Percentiles rank a stretch among this genome's conserved stretches.
Evolutionary conservation across 2,329 filamentous ascomycete genomes (phyloP).

Genomic region (Leptographium flavum): DNA sequence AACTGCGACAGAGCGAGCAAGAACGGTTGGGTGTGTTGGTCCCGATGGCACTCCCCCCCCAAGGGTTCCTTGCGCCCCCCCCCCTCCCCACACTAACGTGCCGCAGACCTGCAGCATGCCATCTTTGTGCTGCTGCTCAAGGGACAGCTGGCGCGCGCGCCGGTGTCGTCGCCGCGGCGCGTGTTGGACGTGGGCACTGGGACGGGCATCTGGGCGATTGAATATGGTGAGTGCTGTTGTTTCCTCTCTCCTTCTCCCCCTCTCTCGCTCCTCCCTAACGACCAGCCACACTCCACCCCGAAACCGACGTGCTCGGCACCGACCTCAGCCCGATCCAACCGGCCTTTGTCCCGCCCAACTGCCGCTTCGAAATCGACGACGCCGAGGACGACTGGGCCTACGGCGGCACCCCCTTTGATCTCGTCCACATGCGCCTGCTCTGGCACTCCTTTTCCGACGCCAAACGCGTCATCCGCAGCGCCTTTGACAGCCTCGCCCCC

Average conservation of each 20-base stretch:
- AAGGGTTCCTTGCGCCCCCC: too few relatives aligned
- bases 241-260: not conserved
- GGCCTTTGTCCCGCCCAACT: constrained; percentile 41
- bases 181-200: constrained; percentile 12
- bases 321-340: constrained; percentile 39
- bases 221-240: constrained; percentile 7
- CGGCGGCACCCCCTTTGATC: constrained; percentile 34
- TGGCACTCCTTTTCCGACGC: constrained; percentile 11
- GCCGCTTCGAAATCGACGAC: constrained; percentile 51
- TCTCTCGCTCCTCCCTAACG: too few relatives aligned
- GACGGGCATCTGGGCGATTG: constrained; percentile 14
- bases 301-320: constrained; percentile 27
- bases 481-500: constrained; percentile 19
- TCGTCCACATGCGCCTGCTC: constrained; percentile 35
- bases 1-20: constrained; percentile 6
- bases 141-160: constrained; percentile 11
- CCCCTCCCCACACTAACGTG: too few relatives aligned
- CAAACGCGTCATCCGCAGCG: constrained; percentile 12
- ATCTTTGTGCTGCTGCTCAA: constrained; percentile 9
- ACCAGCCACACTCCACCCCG: constrained; percentile 25
- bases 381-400: constrained; percentile 36
- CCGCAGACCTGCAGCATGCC: constrained; percentile 8
- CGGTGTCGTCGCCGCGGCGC: constrained; percentile 8
- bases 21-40: constrained; percentile 6
- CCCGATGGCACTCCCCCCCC: too few relatives aligned